Evolutionary conservation across 106 monocot genomes (phyloP).

Genomic region (Dactylorhiza incarnata): DNA sequence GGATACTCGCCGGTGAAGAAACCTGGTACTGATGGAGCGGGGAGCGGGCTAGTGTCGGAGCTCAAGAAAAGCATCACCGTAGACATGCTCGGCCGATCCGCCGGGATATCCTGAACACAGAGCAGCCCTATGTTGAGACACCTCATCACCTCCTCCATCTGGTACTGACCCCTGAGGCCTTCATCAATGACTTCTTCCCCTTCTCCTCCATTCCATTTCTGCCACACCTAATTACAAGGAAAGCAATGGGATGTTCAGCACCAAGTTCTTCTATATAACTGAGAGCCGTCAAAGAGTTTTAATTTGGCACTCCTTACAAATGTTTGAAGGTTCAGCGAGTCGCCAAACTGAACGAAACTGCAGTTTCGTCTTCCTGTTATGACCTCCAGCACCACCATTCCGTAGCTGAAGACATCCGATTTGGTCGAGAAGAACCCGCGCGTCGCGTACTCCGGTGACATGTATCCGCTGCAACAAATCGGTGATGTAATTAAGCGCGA

Average conservation of each 20-base stretch:
- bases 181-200: slow-evolving; percentile 16
- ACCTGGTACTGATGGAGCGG: slow-evolving; percentile 16
- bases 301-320: neutral
- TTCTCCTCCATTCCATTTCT: slow-evolving; percentile 13
- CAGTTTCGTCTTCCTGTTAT: neutral
- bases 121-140: slow-evolving; percentile 30
- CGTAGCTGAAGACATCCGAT: slow-evolving; percentile 2
- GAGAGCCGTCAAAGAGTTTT: too few relatives aligned
- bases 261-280: too few relatives aligned
- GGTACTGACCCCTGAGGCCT: neutral
- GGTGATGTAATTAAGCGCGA: neutral
- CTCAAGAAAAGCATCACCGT: slow-evolving; percentile 19
- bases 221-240: slow-evolving; percentile 16
- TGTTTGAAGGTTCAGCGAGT: neutral
- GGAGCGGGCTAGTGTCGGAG: neutral
- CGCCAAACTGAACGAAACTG: neutral
- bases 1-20: neutral
- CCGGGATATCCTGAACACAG: slow-evolving; percentile 29
- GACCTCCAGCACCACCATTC: neutral
- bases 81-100: slow-evolving; percentile 24
- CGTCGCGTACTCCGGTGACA: neutral
- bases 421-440: neutral
- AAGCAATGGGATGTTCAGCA: too few relatives aligned
- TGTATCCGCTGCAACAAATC: neutral
- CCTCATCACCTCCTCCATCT: slow-evolving; percentile 9